Evolutionary conservation across 2,329 filamentous ascomycete species (phyloP), one percentile per base, ranked within the genome.

Genomic region (Alternaria ethzedia): DNA sequence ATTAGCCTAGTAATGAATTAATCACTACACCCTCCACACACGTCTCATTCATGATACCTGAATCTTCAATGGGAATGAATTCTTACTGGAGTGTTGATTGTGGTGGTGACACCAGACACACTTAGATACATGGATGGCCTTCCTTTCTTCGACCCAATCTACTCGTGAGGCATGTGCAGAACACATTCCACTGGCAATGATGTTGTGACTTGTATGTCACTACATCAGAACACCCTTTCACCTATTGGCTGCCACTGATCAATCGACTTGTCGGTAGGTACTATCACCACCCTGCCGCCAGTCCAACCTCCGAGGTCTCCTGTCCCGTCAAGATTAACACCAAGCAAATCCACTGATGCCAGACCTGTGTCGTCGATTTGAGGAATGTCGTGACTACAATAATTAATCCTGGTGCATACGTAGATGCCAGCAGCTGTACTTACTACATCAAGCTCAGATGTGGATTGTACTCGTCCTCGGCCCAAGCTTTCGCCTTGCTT

Each of bases 361-460:
- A 79, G 69, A 3, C 65, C 67, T 6, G 68, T 55, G 9, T 63
- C 64, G 9, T 68, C 66, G 17, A 80, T 57, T 23, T 54, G 64
- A 4, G 71, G 65, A 49, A 74, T 74, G 21, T 76, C 72, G 36
- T 78, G 72, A 57, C 75, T 78, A 28, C 15, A 21, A 44, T 15
- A 15, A 12, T 63, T 10, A 59, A 45, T 25, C n/a, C 23, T 15
- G 4, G 10, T 32, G 9, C 20, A 44, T 32, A 36, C 44, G 6
- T 21, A 43, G 65, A 76, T 77, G 69, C 4, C 17, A 41, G 8
- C 36, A 41, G 36, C 15, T 28, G 50, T 62, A 79, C 80, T 70
- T 70, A 82, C 80, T 82, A 82, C 59, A 83, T 65, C 57, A 83
- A 64, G 63, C 79, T 82, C 49, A 79, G 65, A 74, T 83, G 81